Percentiles rank a stretch among this genome's conserved stretches.
These are phyloP conservation scores for Ballota nigra DNA, from an alignment of 257 asterid species.

Conservation along the genomic window DNA sequence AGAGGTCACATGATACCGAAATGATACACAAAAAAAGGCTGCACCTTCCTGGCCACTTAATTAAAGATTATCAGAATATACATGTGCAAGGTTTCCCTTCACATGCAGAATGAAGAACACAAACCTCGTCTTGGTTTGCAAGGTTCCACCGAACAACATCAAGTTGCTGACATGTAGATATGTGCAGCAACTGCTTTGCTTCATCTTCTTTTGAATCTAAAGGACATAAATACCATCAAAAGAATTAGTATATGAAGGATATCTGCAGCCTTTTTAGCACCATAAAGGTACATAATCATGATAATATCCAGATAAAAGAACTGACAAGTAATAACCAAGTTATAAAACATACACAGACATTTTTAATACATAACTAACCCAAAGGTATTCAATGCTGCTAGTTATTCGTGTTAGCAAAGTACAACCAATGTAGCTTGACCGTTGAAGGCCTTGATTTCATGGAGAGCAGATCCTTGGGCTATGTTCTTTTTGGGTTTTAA, in stretches of 20 bases:
- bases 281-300: slow-evolving; percentile 10
- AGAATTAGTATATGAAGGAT: slow-evolving; percentile 2
- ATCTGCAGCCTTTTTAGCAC: neutral
- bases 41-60: neutral
- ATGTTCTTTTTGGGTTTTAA: no score
- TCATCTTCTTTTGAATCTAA: slow-evolving; percentile 63
- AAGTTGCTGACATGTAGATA: slow-evolving; percentile 55
- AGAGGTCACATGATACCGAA: neutral
- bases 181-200: slow-evolving; percentile 71
- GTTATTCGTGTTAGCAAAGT: neutral
- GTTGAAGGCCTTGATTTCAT: neutral
- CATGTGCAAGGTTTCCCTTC: neutral
- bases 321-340: neutral
- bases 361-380: neutral
- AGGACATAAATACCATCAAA: slow-evolving; percentile 30
- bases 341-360: neutral
- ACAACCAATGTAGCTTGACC: neutral
- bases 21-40: neutral
- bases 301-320: slow-evolving; percentile 17
- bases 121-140: slow-evolving; percentile 88
- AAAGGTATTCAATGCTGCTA: neutral
- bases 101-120: slow-evolving; percentile 21
- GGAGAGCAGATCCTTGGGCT: neutral
- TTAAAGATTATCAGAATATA: neutral
- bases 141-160: slow-evolving; percentile 85